Percentiles rank a stretch among this genome's conserved stretches.
These are phyloP conservation scores for Phytophthora hibernalis DNA, from an alignment of 352 stramenopile species.

Conservation along the genomic window DNA sequence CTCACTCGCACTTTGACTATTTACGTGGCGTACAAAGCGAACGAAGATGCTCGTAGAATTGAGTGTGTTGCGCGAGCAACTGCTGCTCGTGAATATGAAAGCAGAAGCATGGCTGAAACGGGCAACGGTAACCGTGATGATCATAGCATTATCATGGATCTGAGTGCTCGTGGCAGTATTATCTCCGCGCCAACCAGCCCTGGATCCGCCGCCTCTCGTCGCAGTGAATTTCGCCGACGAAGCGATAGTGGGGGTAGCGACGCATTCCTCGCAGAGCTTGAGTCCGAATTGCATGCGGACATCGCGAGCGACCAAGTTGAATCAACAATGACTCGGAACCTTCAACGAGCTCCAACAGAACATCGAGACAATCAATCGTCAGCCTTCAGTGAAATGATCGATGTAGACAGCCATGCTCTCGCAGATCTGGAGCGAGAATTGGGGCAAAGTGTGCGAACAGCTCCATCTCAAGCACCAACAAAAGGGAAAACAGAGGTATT, in stretches of 20 bases:
- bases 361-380: conserved; percentile 6
- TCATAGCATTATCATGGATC: conserved; percentile 12
- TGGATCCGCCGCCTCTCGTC: conserved; percentile 13
- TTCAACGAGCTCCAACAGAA: neutral
- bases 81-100: conserved; percentile 30
- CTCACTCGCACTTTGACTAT: conserved; percentile 20
- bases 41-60: conserved; percentile 24
- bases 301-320: conserved; percentile 20
- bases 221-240: neutral
- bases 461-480: conserved; percentile 8
- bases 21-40: conserved; percentile 38
- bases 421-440: conserved; percentile 63
- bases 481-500: neutral
- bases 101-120: conserved; percentile 6
- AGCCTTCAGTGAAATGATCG: conserved; percentile 21
- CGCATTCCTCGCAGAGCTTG: conserved; percentile 30
- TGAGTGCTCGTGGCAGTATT: conserved; percentile 20
- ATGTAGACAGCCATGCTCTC: conserved; percentile 43
- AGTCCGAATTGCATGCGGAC: conserved; percentile 34
- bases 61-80: conserved; percentile 28
- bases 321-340: neutral
- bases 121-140: conserved; percentile 10
- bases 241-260: conserved; percentile 25
- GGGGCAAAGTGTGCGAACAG: conserved; percentile 25
- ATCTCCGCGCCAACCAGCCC: conserved; percentile 14